Evolutionary conservation across 1,284 basidiomycete genomes (phyloP).

Genomic region (Tilletia indica): DNA sequence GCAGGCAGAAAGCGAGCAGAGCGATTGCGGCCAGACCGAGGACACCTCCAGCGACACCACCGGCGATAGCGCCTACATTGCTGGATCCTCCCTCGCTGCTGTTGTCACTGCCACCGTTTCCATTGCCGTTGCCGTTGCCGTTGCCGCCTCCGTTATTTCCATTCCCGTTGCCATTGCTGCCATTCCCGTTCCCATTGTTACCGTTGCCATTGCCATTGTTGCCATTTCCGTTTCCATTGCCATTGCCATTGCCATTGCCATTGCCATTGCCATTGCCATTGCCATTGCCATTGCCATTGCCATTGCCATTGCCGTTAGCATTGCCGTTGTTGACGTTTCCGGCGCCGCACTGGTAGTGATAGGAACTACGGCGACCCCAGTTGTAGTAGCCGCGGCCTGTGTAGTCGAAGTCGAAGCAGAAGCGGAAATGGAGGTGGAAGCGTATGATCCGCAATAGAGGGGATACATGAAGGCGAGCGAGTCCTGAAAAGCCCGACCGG

Average conservation of each 20-base stretch:
- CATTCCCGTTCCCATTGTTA: conserved; percentile 3
- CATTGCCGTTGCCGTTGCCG: not conserved
- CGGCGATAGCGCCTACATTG: conserved; percentile 36
- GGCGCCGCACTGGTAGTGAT: not conserved
- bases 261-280: no score
- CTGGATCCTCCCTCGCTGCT: not conserved
- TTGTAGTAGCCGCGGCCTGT: not conserved
- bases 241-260: no score
- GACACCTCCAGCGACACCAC: conserved; percentile 37
- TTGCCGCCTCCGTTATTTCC: not conserved
- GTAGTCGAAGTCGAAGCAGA: not conserved
- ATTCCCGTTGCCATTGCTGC: not conserved
- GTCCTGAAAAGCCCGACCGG: not conserved
- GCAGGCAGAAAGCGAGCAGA: conserved; percentile 31
- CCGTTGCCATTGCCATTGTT: not conserved
- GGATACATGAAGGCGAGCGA: not conserved
- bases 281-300: no score
- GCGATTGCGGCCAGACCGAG: conserved; percentile 26
- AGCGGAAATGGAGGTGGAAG: not conserved
- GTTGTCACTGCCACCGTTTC: not conserved
- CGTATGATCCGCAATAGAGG: not conserved
- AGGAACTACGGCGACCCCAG: not conserved
- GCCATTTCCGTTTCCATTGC: no score
- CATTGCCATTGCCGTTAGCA: no score
- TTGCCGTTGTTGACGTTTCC: not conserved